A percentile compares a stretch with the other conserved stretches of the same genome.
Conservation (phyloP, 2,329 filamentous ascomycete species). For the Talaromyces sp. region DNA sequence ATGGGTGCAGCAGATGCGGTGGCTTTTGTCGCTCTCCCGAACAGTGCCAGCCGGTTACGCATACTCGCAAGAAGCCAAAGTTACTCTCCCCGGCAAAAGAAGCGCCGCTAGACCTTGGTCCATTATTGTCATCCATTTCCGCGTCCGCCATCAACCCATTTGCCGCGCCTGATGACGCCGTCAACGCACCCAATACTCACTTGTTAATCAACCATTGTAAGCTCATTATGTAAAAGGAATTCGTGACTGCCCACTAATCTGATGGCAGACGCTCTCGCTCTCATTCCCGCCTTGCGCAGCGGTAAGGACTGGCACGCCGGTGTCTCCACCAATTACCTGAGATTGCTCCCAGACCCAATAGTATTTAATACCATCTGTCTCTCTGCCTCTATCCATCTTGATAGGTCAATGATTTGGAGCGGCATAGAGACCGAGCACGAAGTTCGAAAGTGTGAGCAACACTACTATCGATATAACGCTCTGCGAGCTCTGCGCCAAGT, state of each 20-base stretch:
- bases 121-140: neutral
- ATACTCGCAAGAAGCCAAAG: neutral
- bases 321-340: conserved; percentile 4
- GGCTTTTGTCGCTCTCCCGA: neutral
- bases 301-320: conserved; percentile 2
- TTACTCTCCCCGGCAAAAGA: neutral
- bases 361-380: conserved; percentile 11
- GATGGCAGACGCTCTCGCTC: neutral
- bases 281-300: conserved; percentile 7
- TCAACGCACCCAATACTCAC: conserved; percentile 4
- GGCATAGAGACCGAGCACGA: conserved; percentile 1
- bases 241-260: neutral
- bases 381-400: conserved; percentile 9
- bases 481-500: conserved; percentile 8
- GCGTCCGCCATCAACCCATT: conserved; percentile 3
- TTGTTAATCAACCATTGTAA: conserved; percentile 10
- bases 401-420: conserved; percentile 5
- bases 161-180: neutral
- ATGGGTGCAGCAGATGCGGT: neutral
- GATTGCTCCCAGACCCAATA: conserved; percentile 2
- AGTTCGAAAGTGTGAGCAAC: conserved; percentile 3
- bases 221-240: neutral
- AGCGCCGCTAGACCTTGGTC: neutral
- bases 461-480: conserved; percentile 6
- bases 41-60: neutral